Percentiles rank a stretch among this genome's conserved stretches.
Conservation (phyloP, 2,329 filamentous ascomycete genomes). For the Epichloe amarillans region DNA sequence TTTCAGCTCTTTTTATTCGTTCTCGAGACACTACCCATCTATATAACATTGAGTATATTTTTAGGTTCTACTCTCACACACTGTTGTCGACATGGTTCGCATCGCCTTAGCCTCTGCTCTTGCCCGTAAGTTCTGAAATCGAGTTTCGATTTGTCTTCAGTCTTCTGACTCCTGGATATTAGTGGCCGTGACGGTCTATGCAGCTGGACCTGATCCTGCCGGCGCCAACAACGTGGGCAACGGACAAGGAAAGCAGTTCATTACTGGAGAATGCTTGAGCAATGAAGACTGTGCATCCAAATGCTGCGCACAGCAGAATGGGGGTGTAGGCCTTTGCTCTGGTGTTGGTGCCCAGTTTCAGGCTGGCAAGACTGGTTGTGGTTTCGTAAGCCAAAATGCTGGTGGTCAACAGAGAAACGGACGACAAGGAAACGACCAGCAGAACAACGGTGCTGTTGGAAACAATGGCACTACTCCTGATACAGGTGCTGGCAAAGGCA, state of each 20-base stretch:
- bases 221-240: constrained; percentile 14
- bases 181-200: constrained; percentile 9
- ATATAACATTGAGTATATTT: too few species aligned
- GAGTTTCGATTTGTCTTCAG: background rate
- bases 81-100: constrained; percentile 12
- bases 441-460: background rate
- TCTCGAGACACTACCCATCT: too few species aligned
- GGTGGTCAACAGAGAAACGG: background rate
- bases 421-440: background rate
- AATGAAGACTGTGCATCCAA: constrained; percentile 14
- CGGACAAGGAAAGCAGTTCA: constrained; percentile 15
- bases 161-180: background rate
- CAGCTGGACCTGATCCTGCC: constrained; percentile 4
- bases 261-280: constrained; percentile 17
- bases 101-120: constrained; percentile 12
- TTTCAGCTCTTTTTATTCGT: background rate
- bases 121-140: constrained; percentile 12
- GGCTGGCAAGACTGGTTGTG: constrained; percentile 18
- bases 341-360: constrained; percentile 16
- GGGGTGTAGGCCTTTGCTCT: constrained; percentile 16
- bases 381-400: constrained; percentile 13
- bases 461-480: background rate
- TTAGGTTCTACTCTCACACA: background rate
- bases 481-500: background rate
- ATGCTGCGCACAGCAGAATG: constrained; percentile 16